These are phyloP conservation scores for Simmondsia chinensis DNA, from an alignment of 148 eudicot genomes.

Conservation along the genomic window DNA sequence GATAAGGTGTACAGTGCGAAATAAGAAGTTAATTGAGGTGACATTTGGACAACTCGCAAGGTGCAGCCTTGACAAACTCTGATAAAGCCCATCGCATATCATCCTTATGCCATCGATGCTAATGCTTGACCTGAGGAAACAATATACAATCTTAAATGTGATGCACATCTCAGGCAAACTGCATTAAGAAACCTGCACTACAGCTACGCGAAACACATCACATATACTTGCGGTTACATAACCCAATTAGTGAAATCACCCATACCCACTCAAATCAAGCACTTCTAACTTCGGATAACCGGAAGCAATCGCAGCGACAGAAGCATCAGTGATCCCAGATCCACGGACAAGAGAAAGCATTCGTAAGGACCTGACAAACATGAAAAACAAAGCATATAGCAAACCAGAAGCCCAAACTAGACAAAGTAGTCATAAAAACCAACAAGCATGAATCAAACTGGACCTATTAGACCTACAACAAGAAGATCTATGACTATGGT, in stretches of 20 bases:
- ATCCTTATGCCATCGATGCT: slow-evolving; percentile 91
- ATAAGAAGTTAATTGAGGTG: slow-evolving; percentile 60
- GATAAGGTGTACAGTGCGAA: no score
- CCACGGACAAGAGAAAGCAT: slow-evolving; percentile 86
- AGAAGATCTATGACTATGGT: no score
- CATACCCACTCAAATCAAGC: slow-evolving; percentile 97
- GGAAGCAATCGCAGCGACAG: slow-evolving; percentile 86
- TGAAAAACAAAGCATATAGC: not conserved
- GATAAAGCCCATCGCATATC: slow-evolving; percentile 80
- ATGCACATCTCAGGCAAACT: not conserved
- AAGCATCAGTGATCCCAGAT: slow-evolving; percentile 82
- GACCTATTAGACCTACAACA: no score
- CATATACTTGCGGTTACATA: no score
- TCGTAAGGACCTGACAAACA: slow-evolving; percentile 61
- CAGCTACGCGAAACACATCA: no score
- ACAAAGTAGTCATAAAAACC: no score
- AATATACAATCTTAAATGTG: not conserved
- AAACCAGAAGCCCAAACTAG: no score
- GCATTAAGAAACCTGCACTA: not conserved
- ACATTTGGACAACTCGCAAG: slow-evolving; percentile 86
- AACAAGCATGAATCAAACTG: no score
- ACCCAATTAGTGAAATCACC: not conserved
- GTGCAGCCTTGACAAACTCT: slow-evolving; percentile 60
- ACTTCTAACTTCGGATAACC: slow-evolving; percentile 74
- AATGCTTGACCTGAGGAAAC: slow-evolving; percentile 66